Conservation (phyloP, 2,329 filamentous ascomycete genomes). For the Xylariaceae sp. region DNA sequence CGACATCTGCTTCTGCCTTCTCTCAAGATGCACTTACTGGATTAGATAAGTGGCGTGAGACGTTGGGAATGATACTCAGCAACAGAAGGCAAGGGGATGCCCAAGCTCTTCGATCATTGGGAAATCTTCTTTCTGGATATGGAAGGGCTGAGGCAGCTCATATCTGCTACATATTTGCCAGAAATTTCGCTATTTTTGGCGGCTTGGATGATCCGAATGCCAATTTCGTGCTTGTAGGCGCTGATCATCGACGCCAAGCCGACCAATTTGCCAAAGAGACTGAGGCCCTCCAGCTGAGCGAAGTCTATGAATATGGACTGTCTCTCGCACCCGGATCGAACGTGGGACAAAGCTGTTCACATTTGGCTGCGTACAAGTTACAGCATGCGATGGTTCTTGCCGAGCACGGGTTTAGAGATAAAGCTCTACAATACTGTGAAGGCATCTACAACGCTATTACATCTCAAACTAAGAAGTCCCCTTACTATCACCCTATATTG, state of each 20-base stretch:
- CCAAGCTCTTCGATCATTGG: slow-evolving; percentile 78
- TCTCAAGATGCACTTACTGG: slow-evolving; percentile 80
- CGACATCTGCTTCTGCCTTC: slow-evolving; percentile 67
- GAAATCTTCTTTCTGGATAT: slow-evolving; percentile 82
- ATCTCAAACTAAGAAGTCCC: slow-evolving; percentile 80
- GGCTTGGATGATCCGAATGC: slow-evolving; percentile 82
- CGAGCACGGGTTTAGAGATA: slow-evolving; percentile 79
- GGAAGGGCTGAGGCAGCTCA: slow-evolving; percentile 90
- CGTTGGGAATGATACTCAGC: slow-evolving; percentile 80
- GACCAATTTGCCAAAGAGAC: slow-evolving; percentile 79
- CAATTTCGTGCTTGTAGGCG: slow-evolving; percentile 83
- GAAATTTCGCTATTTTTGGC: slow-evolving; percentile 72
- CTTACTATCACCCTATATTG: slow-evolving; percentile 81
- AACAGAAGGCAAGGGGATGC: slow-evolving; percentile 85
- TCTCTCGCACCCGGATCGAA: slow-evolving; percentile 69
- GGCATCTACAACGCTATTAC: slow-evolving; percentile 77
- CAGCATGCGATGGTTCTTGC: slow-evolving; percentile 84
- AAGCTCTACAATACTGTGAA: slow-evolving; percentile 92
- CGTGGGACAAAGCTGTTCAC: slow-evolving; percentile 68
- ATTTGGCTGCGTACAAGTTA: slow-evolving; percentile 89
- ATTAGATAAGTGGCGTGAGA: slow-evolving; percentile 93
- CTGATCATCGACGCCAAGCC: slow-evolving; percentile 75
- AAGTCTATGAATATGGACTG: slow-evolving; percentile 90
- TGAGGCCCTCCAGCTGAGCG: slow-evolving; percentile 90
- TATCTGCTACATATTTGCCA: slow-evolving; percentile 89